Conservation (phyloP, 345 rosid genomes). For the Dipteronia sinensis region DNA sequence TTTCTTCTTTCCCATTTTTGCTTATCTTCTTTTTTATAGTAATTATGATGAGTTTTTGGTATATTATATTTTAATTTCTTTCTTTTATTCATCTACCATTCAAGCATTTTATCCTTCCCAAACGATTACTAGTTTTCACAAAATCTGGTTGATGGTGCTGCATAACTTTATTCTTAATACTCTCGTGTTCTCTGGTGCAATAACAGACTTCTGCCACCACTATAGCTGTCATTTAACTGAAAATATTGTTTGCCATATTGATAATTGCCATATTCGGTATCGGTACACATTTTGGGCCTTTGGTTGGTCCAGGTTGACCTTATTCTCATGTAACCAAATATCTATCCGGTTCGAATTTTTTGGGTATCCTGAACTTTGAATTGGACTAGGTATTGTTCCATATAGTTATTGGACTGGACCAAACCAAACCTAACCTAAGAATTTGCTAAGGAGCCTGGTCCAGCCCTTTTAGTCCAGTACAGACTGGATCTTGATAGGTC, state of each 20-base stretch:
- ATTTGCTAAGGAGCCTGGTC: not conserved
- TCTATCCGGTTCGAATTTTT: not conserved
- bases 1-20: no score
- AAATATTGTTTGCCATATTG: not conserved
- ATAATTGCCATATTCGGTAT: not conserved
- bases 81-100: not conserved
- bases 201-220: not conserved
- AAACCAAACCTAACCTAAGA: not conserved
- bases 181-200: not conserved
- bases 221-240: not conserved
- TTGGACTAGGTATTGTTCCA: not conserved
- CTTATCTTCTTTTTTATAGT: no score
- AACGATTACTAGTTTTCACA: not conserved
- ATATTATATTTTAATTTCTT: no score
- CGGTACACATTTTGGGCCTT: not conserved
- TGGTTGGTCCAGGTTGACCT: not conserved
- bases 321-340: not conserved
- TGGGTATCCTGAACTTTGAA: no score
- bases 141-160: not conserved
- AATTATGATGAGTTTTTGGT: no score
- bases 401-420: not conserved
- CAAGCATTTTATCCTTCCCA: not conserved
- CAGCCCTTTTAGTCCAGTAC: not conserved
- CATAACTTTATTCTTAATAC: not conserved
- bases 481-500: not conserved